A percentile compares a stretch with the other conserved stretches of the same genome.
Evolutionary conservation across 176 grass and related monocot species (phyloP).

Genomic region (Ensete glaucum): DNA sequence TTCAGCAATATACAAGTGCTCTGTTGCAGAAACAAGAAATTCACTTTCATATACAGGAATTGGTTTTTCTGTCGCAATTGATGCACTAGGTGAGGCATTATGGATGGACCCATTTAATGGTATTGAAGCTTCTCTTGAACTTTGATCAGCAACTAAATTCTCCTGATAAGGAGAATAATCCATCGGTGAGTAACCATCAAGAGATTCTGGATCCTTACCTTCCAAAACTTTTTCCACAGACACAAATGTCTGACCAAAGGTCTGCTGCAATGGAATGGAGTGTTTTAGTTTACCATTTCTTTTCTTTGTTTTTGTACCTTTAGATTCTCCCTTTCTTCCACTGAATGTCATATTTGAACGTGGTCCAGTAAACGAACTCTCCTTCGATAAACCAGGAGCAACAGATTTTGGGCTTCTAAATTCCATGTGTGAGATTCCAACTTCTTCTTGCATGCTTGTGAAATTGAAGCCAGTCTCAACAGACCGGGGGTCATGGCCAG

Average conservation of each 20-base stretch:
- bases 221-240: constrained; percentile 13
- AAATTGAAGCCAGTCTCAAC: constrained; percentile 32
- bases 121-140: constrained; percentile 7
- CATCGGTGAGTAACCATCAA: constrained; percentile 13
- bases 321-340: constrained; percentile 38
- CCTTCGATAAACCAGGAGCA: constrained; percentile 27
- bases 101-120: background rate
- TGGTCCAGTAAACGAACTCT: constrained; percentile 45
- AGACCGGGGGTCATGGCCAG: constrained; percentile 23
- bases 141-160: constrained; percentile 1
- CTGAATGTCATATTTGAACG: constrained; percentile 34
- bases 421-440: constrained; percentile 16
- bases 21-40: constrained; percentile 4
- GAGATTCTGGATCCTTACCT: constrained; percentile 17
- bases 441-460: constrained; percentile 17
- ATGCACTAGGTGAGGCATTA: background rate
- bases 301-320: constrained; percentile 44
- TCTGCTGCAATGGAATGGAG: constrained; percentile 23
- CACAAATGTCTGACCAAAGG: constrained; percentile 24
- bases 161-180: constrained; percentile 24
- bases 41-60: background rate
- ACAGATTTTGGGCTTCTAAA: constrained; percentile 33
- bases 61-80: background rate
- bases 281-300: constrained; percentile 43
- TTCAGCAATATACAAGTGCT: constrained; percentile 1